Base-by-base conservation (phyloP, 2,329 filamentous ascomycete species). In the Colletotrichum endophyticum region DNA sequence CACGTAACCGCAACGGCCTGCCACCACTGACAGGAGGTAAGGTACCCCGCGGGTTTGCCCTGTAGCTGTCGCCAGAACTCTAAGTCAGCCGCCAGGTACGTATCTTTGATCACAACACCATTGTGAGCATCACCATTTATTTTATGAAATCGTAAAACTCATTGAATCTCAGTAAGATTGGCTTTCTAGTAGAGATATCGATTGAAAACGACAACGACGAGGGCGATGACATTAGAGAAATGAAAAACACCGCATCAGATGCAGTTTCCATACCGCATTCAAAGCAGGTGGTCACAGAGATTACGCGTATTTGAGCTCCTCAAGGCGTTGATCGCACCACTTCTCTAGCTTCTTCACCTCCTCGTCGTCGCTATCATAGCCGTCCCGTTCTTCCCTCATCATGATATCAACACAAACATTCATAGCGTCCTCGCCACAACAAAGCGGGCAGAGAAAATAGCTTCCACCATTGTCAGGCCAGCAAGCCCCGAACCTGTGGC, bases 61-160 rank as follows among this genome's bases (percentile, higher is more conserved):
- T 16, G 32, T 8, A 49, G 30, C 49, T 69, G 49, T 36, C 49
- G 8, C 30, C 27, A 39, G 5, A 62, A 53, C 34, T 27, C 32
- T 32, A 70, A 25, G 25, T 63, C 34, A 70, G 67, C 67, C 36
- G 34, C 67, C 27, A 0, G 39, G 57, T 34, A 70, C 67, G 57
- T 63, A 53, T 25, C 28, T 32, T 62, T 8, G 6, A 13, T 62
- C 27, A 39, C 63, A 66, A 66, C 36, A 49, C 16, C 62, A 34
- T 32, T 12, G 44, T 49, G 3, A 22, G 19, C 44, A 49, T 49
- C 44, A 22, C 44, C 39, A 44, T 11, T 44, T n/a, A n/a, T 44
- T 44, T 4, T n/a, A n/a, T 44, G 39, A 44, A n/a, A n/a, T 39
- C 2, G 2, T n/a, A 11, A 2, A 11, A 44, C 39, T 44, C 39